Base-by-base conservation (phyloP, 495 filamentous ascomycete genomes). In the Friedmanniomyces simplex region DNA sequence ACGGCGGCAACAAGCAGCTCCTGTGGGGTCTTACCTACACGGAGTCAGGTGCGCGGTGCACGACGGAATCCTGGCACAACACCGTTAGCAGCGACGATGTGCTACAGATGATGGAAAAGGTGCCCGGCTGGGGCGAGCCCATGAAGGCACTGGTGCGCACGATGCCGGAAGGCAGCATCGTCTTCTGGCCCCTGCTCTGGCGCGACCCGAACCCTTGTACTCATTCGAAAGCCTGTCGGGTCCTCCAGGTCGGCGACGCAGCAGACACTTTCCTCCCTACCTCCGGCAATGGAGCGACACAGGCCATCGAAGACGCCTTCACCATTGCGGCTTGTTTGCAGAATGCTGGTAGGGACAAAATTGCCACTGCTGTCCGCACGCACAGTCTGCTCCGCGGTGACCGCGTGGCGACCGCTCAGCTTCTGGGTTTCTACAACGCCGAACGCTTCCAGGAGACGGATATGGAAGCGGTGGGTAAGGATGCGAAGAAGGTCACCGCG, bases 401-500 rank as follows among this genome's bases (percentile, higher is more conserved):
- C 14, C 57, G 56, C 45, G 50, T 51, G 14, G 22, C 55, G 36
- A 65, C 54, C 60, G 48, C 59, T 39, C 63, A 63, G 24, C 37
- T 50, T 25, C 49, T 60, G 12, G 56, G 56, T n/a, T 63, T 63
- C 52, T 0, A 26, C 28, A 63, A 63, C 28, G 74, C 76, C 21
- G 76, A 83, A 63, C 66, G 77, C 41, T 72, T 76, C 46, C 78
- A 83, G 57, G 41, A 56, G 25, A 36, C 53, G 14, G 70, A 84
- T 67, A 83, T 78, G 79, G 70, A 74, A 28, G 68, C 73, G 34
- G 76, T 80, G 22, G 72, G 75, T 55, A 73, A 79, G 46, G 73
- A 84, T 57, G 83, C 83, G n/a, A n/a, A n/a, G 55, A 74, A 71
- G 46, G 75, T 83, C 43, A 73, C 77, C 26, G 66, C 79, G 43